Evolutionary conservation across 441 rosid species (phyloP), one percentile per base, ranked within the genome.

Genomic region (Hypseocharis bilobata): DNA sequence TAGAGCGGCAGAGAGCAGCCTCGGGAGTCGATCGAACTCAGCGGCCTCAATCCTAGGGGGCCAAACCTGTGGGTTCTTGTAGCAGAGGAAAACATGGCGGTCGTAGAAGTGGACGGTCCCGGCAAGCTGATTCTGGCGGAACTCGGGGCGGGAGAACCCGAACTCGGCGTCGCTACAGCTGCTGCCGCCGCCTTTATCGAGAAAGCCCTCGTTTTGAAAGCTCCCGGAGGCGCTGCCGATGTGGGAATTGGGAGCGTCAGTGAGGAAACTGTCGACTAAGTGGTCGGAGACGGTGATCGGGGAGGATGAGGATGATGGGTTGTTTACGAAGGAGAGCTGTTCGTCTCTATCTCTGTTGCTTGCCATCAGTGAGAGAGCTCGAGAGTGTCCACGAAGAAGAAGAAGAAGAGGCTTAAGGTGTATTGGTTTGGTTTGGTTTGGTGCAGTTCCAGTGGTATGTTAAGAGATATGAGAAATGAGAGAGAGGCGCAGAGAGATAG

Each of bases 11-110:
- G 94, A 85, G 65, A 93, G 87, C 73, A 89, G 64, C 91, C 99
- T 81, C 63, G 99, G 99, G 77, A 93, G 80, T 14, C 99, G 95
- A 84, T 93, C 99, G 68, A 93, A 91, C 89, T 93, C 99, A n/a
- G 99, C 91, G 16, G 99, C 96, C 77, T 91, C 97, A 68, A 93
- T 86, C 76, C 99, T 87, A 0, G 91, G 83, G 0, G 97, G 96
- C 97, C 97, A 91, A 34, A 87, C 99, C 47, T 87, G 81, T 2
- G 97, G 99, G 77, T 85, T 88, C 79, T 93, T 93, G 78, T 93
- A 93, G 70, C 97, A 93, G 56, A 93, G 69, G 74, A 91, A 93
- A 13, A 91, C 88, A 67, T 93, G 99, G 42, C 99, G 88, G 72
- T 86, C 71, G 79, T 91, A 91, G 70, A 79, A 83, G 81, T 87